These are phyloP conservation scores for Populus trichocarpa DNA, from an alignment of 441 rosid genomes.

Conservation along the genomic window DNA sequence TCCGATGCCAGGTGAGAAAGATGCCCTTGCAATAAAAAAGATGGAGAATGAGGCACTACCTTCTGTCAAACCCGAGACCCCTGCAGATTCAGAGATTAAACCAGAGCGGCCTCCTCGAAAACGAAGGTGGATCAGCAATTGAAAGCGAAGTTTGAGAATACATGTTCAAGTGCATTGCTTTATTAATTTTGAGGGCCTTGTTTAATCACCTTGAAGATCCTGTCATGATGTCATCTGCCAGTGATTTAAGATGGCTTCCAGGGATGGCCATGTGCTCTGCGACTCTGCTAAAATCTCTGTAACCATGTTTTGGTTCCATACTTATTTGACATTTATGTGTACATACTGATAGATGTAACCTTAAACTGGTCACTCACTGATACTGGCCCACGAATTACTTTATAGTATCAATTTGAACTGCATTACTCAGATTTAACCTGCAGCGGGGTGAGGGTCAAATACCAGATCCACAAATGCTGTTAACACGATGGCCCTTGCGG, in stretches of 20 bases:
- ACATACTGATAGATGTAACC: constrained; percentile 37
- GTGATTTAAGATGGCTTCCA: constrained; percentile 13
- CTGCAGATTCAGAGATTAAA: constrained; percentile 63
- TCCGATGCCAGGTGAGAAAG: constrained; percentile 91
- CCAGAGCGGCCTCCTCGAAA: constrained; percentile 91
- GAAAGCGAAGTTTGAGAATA: constrained; percentile 21
- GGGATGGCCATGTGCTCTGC: constrained; percentile 25
- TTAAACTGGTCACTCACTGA: constrained; percentile 23
- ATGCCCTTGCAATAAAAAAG: constrained; percentile 52
- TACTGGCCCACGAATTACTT: constrained; percentile 32
- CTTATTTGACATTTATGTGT: constrained; percentile 22
- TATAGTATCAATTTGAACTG: constrained; percentile 18
- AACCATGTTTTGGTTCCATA: constrained; percentile 15
- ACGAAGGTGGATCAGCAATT: constrained; percentile 81
- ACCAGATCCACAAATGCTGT: constrained; percentile 4
- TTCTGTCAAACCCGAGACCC: constrained; percentile 50
- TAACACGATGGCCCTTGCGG: background rate
- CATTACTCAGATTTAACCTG: constrained; percentile 26
- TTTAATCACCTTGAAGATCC: constrained; percentile 19
- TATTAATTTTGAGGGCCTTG: background rate
- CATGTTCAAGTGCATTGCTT: constrained; percentile 4
- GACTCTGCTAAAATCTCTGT: constrained; percentile 17
- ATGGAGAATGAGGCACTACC: constrained; percentile 58
- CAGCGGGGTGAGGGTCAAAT: background rate
- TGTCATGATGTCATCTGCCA: background rate